Evolutionary conservation across 768 basidiomycete genomes (phyloP).

Genomic region (Xerocomellus dryophilus): DNA sequence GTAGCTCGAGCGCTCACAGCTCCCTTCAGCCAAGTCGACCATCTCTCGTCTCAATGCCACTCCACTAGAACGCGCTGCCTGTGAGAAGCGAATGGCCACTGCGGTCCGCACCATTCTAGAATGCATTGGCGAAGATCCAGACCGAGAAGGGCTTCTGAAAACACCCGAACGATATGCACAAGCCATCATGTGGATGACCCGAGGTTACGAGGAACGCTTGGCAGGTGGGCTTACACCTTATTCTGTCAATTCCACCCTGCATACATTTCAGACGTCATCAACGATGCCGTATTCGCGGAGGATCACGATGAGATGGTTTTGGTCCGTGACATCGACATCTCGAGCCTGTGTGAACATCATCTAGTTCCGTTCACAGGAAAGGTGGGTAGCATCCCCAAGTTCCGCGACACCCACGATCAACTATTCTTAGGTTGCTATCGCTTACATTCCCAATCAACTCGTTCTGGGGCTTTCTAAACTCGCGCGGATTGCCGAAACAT

Average conservation of each 20-base stretch:
- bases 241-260: conserved; percentile 11
- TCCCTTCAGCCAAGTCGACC: conserved; percentile 77
- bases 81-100: conserved; percentile 72
- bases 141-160: conserved; percentile 85
- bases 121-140: conserved; percentile 97
- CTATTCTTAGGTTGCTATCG: conserved; percentile 81
- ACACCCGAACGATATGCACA: conserved; percentile 97
- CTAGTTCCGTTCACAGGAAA: conserved; percentile 97
- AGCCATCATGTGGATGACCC: conserved; percentile 98
- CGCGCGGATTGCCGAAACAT: conserved; percentile 95
- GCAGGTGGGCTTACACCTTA: conserved; percentile 52
- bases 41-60: conserved; percentile 80
- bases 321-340: conserved; percentile 95
- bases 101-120: conserved; percentile 93
- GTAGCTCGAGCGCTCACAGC: conserved; percentile 11
- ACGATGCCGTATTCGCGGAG: conserved; percentile 96
- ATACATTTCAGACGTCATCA: conserved; percentile 78
- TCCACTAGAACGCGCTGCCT: conserved; percentile 62
- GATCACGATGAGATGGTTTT: conserved; percentile 99
- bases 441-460: conserved; percentile 92
- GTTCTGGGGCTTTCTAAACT: conserved; percentile 96
- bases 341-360: conserved; percentile 97
- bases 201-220: conserved; percentile 94
- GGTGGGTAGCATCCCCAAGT: conserved; percentile 45
- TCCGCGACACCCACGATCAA: conserved; percentile 21